phyloP scores from a whole-genome alignment of 1,284 basidiomycete genomes.

The Fistulinella cinereoalba region DNA sequence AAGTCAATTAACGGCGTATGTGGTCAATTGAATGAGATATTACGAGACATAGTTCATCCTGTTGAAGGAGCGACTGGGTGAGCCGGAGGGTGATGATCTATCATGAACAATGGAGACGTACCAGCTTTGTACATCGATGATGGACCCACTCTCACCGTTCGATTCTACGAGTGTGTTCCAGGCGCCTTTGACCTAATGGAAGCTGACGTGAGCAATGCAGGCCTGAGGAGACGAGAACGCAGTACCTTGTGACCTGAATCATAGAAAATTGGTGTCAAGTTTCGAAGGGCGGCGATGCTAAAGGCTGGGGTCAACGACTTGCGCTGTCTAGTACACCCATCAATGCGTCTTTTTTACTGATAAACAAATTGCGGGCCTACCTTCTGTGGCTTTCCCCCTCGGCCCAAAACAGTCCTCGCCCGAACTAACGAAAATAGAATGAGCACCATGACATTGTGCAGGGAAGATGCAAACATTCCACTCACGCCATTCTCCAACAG shows the following conservation, averaged over 20 bases:
- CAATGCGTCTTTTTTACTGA: too few relatives aligned
- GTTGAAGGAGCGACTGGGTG: conserved; percentile 8
- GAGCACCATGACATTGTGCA: neutral
- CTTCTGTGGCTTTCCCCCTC: conserved; percentile 14
- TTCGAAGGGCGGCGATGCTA: conserved; percentile 11
- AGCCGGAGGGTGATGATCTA: neutral
- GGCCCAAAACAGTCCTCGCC: conserved; percentile 17
- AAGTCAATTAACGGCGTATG: neutral
- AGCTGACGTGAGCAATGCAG: neutral
- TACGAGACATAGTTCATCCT: conserved; percentile 53
- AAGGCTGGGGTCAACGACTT: conserved; percentile 18
- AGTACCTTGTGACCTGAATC: conserved; percentile 46
- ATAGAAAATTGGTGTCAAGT: conserved; percentile 20
- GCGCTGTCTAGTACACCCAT: conserved; percentile 35
- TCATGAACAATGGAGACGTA: neutral
- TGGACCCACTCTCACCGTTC: conserved; percentile 20
- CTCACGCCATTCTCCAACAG: conserved; percentile 27
- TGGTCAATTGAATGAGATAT: conserved; percentile 3
- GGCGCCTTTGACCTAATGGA: conserved; percentile 38
- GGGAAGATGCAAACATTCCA: neutral
- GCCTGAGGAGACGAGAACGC: too few relatives aligned
- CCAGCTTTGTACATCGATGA: conserved; percentile 52
- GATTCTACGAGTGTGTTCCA: conserved; percentile 51
- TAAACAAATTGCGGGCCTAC: neutral
- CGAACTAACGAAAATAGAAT: conserved; percentile 10